Conservation (phyloP, 345 rosid genomes). For the Turnera subulata region DNA sequence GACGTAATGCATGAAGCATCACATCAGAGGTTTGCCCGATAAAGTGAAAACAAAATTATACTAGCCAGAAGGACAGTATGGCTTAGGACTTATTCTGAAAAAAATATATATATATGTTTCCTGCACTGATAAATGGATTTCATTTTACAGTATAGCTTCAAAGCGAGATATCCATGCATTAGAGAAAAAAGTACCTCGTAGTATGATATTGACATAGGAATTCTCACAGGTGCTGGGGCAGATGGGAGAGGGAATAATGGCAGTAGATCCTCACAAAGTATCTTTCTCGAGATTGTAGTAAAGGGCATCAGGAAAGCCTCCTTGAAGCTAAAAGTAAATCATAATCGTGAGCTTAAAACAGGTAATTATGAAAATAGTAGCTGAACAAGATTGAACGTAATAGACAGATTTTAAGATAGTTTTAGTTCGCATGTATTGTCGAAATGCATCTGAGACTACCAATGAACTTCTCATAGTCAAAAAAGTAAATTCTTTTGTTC, state of each 20-base stretch:
- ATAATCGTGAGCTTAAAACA: neutral
- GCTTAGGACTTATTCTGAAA: no score
- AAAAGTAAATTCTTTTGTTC: neutral
- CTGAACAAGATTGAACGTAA: no score
- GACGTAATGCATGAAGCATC: no score
- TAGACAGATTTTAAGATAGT: neutral
- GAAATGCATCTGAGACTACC: no score
- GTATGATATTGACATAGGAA: constrained; percentile 75
- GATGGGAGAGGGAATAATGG: constrained; percentile 59
- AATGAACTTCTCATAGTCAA: no score
- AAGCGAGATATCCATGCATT: neutral
- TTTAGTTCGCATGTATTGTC: neutral
- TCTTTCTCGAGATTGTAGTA: constrained; percentile 63
- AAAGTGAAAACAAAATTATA: no score
- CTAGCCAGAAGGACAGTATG: no score
- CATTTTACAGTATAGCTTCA: no score
- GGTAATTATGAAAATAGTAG: no score
- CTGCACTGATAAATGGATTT: no score
- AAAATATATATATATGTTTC: no score
- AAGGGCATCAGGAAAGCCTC: constrained; percentile 81
- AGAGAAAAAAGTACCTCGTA: constrained; percentile 45
- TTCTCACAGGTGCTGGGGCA: constrained; percentile 33
- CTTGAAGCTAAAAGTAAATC: constrained; percentile 51
- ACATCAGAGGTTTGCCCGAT: no score
- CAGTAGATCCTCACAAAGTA: constrained; percentile 53